Evolutionary conservation across 768 basidiomycete species (phyloP), one percentile per base, ranked within the genome.

Genomic region (Ramaria sp.): DNA sequence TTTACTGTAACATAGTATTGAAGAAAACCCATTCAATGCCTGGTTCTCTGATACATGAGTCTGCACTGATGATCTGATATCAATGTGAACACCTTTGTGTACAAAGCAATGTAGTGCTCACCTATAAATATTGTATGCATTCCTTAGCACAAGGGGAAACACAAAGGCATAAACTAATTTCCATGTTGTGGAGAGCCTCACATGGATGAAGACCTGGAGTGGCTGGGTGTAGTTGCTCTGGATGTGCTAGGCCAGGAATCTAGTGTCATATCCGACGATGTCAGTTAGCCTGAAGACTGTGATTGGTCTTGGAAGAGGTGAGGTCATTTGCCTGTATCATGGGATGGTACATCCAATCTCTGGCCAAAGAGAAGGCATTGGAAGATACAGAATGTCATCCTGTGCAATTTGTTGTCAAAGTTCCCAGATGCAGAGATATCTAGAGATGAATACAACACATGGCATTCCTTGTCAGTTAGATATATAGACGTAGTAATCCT

Each of bases 401-500:
- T 49, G 27, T 4, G 1, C n/a, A 27, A 49, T 33, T 3, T 30
- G n/a, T n/a, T 30, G 22, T 49, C 7, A 13, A n/a, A 31, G 4
- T 24, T 31, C 17, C 17, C 27, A 49, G 17, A 15, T 22, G 12
- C 22, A 15, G 20, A 31, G 13, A 31, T 19, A 17, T 48, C 47
- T 4, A 22, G 3, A 7, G 47, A 19, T 6, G 20, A 24, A 3
- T 48, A 7, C 30, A 48, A 24, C 12, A 19, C 47, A 31, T 27
- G 12, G n/a, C 51, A 50, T 39, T 67, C 63, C 42, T 45, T 67
- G 59, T 68, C 72, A n/a, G 68, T 68, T 19, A 68, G 49, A 45
- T 72, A 65, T 5, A 82, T 70, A 10, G 72, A 9, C 72, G 65
- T 7, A 91, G 69, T 2, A 73, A 67, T 17, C 89, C 91, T 60